Percentiles rank a stretch among this genome's conserved stretches.
phyloP scores from a whole-genome alignment of 1,284 basidiomycete genomes.

The Boletus semigastroideus region DNA sequence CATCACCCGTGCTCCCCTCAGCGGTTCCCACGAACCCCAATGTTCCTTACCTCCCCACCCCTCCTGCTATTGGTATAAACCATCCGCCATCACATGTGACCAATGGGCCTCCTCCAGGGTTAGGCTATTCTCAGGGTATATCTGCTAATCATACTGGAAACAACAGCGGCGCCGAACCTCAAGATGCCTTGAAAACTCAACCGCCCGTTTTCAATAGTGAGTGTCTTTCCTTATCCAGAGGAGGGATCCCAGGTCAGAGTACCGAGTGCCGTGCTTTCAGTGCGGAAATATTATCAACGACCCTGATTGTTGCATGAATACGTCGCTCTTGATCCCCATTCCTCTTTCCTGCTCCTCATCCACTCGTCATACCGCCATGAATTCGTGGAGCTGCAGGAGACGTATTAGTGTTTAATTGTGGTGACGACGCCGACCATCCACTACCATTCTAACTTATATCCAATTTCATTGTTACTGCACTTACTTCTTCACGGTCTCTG shows the following conservation, averaged over 20 bases:
- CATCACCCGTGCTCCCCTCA: slow-evolving; percentile 36
- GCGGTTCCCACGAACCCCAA: slow-evolving; percentile 12
- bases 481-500: slow-evolving; percentile 8
- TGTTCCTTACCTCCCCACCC: slow-evolving; percentile 9
- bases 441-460: slow-evolving; percentile 14
- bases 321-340: slow-evolving; percentile 22
- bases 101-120: slow-evolving; percentile 65
- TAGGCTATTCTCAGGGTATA: slow-evolving; percentile 45
- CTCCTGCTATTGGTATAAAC: slow-evolving; percentile 8
- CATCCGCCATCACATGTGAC: slow-evolving; percentile 34
- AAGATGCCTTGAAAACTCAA: slow-evolving; percentile 35
- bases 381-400: slow-evolving; percentile 32
- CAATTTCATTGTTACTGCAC: slow-evolving; percentile 4
- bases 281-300: slow-evolving; percentile 72
- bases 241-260: slow-evolving; percentile 73
- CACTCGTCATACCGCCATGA: slow-evolving; percentile 24
- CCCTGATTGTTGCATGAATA: slow-evolving; percentile 46
- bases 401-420: slow-evolving; percentile 16
- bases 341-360: slow-evolving; percentile 21
- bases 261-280: slow-evolving; percentile 82
- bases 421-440: slow-evolving; percentile 24
- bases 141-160: slow-evolving; percentile 29
- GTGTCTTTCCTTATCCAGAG: slow-evolving; percentile 56
- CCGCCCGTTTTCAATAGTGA: slow-evolving; percentile 59
- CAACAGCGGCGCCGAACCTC: slow-evolving; percentile 15